Conservation (phyloP, 306 rosid genomes). For the Boehmeria nivea region DNA sequence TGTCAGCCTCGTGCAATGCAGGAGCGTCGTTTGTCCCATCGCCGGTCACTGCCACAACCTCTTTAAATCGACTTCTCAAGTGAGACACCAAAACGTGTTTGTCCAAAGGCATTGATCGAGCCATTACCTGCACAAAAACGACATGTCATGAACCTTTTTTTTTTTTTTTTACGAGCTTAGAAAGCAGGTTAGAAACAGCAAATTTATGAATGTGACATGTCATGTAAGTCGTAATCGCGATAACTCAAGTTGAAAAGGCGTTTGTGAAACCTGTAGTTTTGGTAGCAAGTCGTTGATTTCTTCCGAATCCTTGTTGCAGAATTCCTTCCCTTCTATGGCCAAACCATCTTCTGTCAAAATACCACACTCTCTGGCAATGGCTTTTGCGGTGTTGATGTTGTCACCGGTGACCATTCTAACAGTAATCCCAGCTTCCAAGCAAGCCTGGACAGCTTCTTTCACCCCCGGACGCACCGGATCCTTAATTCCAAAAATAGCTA, state of each 20-base stretch:
- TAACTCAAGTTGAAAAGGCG: too few species aligned
- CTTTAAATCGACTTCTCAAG: constrained; percentile 49
- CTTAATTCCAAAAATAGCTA: constrained; percentile 75
- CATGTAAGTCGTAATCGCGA: too few species aligned
- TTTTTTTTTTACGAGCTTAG: too few species aligned
- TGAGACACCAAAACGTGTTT: constrained; percentile 73
- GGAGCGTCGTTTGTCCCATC: constrained; percentile 98
- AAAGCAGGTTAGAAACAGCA: too few species aligned
- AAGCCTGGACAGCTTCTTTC: constrained; percentile 70
- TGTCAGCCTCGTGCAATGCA: constrained; percentile 86
- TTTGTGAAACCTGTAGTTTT: constrained; percentile 62
- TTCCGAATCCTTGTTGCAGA: constrained; percentile 44
- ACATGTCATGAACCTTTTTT: too few species aligned
- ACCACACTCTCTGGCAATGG: constrained; percentile 91
- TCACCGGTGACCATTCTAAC: constrained; percentile 97
- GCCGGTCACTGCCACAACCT: constrained; percentile 94
- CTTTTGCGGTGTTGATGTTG: constrained; percentile 86
- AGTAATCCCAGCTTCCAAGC: constrained; percentile 70
- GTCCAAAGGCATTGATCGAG: constrained; percentile 83
- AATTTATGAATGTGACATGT: background rate
- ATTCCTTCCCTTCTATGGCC: constrained; percentile 87
- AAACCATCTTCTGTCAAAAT: constrained; percentile 76
- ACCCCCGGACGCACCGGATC: constrained; percentile 90
- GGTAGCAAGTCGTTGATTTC: constrained; percentile 66
- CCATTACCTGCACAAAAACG: constrained; percentile 72